Evolutionary conservation across 441 rosid genomes (phyloP), one percentile per base, ranked within the genome.

Genomic region (Metrosideros polymorpha): DNA sequence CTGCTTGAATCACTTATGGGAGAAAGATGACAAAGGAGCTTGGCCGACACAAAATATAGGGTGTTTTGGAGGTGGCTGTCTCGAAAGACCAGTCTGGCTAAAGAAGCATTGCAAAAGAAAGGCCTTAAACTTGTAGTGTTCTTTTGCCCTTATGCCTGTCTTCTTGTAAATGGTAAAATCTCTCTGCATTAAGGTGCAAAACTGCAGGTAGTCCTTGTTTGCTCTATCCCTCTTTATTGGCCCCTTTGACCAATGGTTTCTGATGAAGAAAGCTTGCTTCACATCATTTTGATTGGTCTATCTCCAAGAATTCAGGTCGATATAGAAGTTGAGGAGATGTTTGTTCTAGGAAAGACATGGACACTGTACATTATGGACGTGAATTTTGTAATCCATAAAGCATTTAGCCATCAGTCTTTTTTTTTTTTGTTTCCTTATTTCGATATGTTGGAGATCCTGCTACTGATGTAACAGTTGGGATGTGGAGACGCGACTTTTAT

Each of bases 1-100:
- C 96, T 97, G 82, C 91, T 96, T 82, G 98, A 96, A 88, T 96
- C 98, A 27, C 86, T 96, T 90, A 88, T 93, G 85, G 97, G 98
- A 45, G 97, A 95, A 90, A 91, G 92, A 89, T 94, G 86, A 88
- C 86, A 19, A 32, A 24, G 55, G 55, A 55, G 47, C 47, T 30
- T 43, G 29, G 24, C 18, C 14, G 59, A 8, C 13, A 29, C 79
- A 29, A 3, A 59, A 45, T 35, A 66, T 35, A 66, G 45, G 45
- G 42, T 35, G 43, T 66, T 66, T 63, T 32, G 27, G 45, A 71
- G 82, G 82, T 22, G 82, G 49, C 47, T 71, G 49, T 71, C 82
- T 24, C 39, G 82, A 39, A 43, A 71, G 82, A 71, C 18, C n/a
- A 24, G 49, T 71, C 82, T 71, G 82, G 82, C 82, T 39, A 42